Evolutionary conservation across 1,284 basidiomycete species (phyloP), one percentile per base, ranked within the genome.

Genomic region (Ceratobasidium papillatum): DNA sequence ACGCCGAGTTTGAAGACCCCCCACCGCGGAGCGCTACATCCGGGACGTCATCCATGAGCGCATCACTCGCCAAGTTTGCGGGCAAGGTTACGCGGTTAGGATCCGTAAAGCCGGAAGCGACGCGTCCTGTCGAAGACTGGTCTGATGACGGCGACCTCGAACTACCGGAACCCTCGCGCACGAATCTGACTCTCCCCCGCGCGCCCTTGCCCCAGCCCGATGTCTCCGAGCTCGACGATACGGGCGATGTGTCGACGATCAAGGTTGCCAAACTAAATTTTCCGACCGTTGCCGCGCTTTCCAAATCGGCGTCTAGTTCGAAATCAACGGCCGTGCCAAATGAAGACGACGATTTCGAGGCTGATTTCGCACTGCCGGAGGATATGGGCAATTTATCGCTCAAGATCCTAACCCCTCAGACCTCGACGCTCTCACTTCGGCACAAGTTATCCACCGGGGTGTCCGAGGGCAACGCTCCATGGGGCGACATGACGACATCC

Each of bases 401-500:
- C 61, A 88, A 89, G 54, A 90, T 91, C 75, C 84, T 91, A 75
- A 87, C 90, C 22, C 90, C 91, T 79, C 88, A 90, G 64, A 86
- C 89, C 11, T 94, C 92, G 74, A 93, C 93, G 82, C 88, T 88
- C 66, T 93, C 92, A 0, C 84, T 94, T 32, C 91, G 93, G 47
- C 32, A 49, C 25, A 74, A 74, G 61, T 77, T 74, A 34, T 76
- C 76, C 54, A 77, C 59, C 65, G 30, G 36, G 17, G 54, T 59
- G 38, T 30, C 36, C 38, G 68, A 47, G 41, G 41, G 36, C 36
- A 5, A 41, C 14, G 43, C 41, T 12, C 25, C 51, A 82, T 94
- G 92, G 91, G 90, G 90, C 43, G 92, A 93, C 90, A 88, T 81
- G 91, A 94, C 79, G 88, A 91, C 71, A 0, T 93, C 92, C 22